Evolutionary conservation across 148 eudicot genomes (phyloP), one percentile per base, ranked within the genome.

Genomic region (Cornus florida): DNA sequence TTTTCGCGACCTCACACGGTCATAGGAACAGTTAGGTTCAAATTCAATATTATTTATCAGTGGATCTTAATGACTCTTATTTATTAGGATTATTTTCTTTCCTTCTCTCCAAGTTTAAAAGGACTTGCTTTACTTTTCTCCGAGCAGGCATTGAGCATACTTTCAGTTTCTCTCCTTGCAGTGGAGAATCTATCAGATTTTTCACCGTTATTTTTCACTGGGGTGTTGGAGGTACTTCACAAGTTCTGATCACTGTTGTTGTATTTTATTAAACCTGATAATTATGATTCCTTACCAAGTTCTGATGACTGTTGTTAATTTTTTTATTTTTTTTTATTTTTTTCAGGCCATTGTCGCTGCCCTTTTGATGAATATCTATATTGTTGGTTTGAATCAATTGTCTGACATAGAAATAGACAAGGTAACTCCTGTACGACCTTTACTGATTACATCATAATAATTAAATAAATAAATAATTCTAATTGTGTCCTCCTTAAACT

Each of bases 111-210:
- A 3, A 3, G 59, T 32, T 46, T 74, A 56, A 32, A 53, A 23
- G 66, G 66, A 66, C 19, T 14, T 53, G 24, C 6, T 43, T 83
- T 65, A n/a, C 41, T 77, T 77, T 77, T 84, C 43, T 77, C 6
- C 82, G 88, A 67, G 85, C 97, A 95, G 99, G 93, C 95, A 28
- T 88, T 95, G 88, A 95, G 99, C 92, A 95, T 95, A 83, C 80
- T 92, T 86, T 95, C 99, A 83, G 99, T 95, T 83, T 95, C 99
- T 87, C 91, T 95, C 79, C 97, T 95, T 75, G 97, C 99, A 79
- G 95, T 95, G 57, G 78, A 95, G 87, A 93, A 85, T 82, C 80
- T 88, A 75, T 88, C 99, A 43, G 99, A 95, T 83, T 80, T 95
- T 79, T 88, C 97, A 70, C 97, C 97, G 10, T 46, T 91, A 67